phyloP scores from a whole-genome alignment of 495 filamentous ascomycete species.

The Podospora pseudoanserina region DNA sequence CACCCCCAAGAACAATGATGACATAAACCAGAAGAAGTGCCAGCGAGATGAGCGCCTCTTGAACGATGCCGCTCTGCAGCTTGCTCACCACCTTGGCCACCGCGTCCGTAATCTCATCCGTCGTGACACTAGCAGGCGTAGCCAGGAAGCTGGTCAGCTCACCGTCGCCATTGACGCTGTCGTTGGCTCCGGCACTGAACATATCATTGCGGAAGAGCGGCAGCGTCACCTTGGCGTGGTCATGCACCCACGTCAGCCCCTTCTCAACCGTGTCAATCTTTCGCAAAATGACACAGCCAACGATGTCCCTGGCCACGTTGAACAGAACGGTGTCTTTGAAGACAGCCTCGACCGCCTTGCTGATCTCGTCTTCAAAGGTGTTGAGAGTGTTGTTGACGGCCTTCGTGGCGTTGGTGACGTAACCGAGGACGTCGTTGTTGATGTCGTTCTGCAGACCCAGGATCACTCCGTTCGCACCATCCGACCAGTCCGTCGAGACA shows the following conservation, averaged over 20 bases:
- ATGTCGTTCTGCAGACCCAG: constrained; percentile 62
- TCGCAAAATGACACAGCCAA: constrained; percentile 71
- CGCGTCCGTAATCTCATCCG: constrained; percentile 76
- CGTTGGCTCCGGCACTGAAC: constrained; percentile 74
- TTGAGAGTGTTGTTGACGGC: constrained; percentile 86
- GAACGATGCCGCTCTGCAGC: constrained; percentile 60
- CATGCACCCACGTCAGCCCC: constrained; percentile 83
- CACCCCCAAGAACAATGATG: constrained; percentile 67
- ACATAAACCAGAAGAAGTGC: constrained; percentile 71
- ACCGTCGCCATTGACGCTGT: constrained; percentile 55
- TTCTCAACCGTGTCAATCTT: constrained; percentile 74
- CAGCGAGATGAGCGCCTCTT: constrained; percentile 73
- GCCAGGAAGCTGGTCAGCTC: constrained; percentile 70
- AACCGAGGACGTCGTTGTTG: constrained; percentile 81
- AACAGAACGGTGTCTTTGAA: constrained; percentile 77
- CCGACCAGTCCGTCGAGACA: constrained; percentile 73
- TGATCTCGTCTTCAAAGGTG: constrained; percentile 70
- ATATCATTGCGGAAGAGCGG: constrained; percentile 73
- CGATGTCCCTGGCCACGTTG: constrained; percentile 65
- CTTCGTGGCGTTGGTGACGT: constrained; percentile 76
- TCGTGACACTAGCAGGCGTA: constrained; percentile 60
- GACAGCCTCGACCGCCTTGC: constrained; percentile 63
- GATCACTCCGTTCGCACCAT: constrained; percentile 71
- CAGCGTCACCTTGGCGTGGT: constrained; percentile 79
- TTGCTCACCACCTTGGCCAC: constrained; percentile 61